These are phyloP conservation scores for Cyberlindnera euphorbiiphila DNA, from an alignment of 805 yeast species.

Conservation along the genomic window DNA sequence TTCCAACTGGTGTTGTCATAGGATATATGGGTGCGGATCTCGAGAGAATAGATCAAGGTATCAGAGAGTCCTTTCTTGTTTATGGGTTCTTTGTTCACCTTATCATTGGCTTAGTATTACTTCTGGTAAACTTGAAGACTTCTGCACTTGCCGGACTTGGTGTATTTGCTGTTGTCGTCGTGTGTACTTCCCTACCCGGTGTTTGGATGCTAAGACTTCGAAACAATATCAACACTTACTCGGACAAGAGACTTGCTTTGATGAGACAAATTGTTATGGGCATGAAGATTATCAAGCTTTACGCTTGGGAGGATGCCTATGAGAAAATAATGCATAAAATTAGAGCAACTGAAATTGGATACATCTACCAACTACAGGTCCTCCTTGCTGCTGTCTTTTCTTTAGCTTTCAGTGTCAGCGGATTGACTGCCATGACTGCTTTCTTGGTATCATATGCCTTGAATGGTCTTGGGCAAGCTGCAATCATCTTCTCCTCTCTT, in stretches of 20 bases:
- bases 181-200: conserved; percentile 39
- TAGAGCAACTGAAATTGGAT: conserved; percentile 54
- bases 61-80: conserved; percentile 53
- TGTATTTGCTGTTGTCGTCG: conserved; percentile 38
- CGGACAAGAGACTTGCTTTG: conserved; percentile 57
- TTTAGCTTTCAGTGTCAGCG: conserved; percentile 44
- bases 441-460: conserved; percentile 37
- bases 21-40: conserved; percentile 77
- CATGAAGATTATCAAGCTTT: conserved; percentile 68
- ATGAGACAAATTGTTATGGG: conserved; percentile 56
- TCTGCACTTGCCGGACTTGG: conserved; percentile 63
- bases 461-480: conserved; percentile 43
- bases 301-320: conserved; percentile 86
- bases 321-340: conserved; percentile 43
- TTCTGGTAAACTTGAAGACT: conserved; percentile 63
- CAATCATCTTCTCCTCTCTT: conserved; percentile 62
- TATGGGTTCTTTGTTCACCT: conserved; percentile 51
- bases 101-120: conserved; percentile 52
- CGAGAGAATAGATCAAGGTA: conserved; percentile 68
- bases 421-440: conserved; percentile 51
- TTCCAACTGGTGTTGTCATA: conserved; percentile 64
- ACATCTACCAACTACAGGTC: conserved; percentile 52
- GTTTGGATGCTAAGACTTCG: conserved; percentile 44
- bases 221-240: conserved; percentile 44
- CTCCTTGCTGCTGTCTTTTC: conserved; percentile 52